Percentiles rank a stretch among this genome's conserved stretches.
Evolutionary conservation across 2,329 filamentous ascomycete genomes (phyloP).

Genomic region (Juglanconis sp.): DNA sequence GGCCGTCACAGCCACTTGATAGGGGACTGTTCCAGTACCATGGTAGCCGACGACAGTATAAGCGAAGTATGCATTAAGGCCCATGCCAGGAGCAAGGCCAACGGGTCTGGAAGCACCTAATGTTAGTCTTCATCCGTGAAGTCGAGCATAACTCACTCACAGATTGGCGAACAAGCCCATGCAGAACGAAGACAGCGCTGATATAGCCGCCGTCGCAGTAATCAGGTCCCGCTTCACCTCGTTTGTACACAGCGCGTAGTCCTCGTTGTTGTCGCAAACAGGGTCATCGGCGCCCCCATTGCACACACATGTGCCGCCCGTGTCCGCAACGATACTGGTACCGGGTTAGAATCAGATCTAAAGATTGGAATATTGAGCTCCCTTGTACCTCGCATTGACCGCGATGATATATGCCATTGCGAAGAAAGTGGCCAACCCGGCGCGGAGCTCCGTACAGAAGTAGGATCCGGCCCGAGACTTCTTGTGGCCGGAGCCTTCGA

Average conservation of each 20-base stretch:
- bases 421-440: constrained; percentile 78
- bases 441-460: constrained; percentile 82
- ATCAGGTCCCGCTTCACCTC: constrained; percentile 74
- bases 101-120: constrained; percentile 46
- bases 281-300: constrained; percentile 47
- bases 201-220: constrained; percentile 80
- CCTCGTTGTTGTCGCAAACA: constrained; percentile 50
- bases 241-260: constrained; percentile 61
- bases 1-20: constrained; percentile 73
- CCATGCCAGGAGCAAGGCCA: constrained; percentile 71
- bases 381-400: constrained; percentile 37
- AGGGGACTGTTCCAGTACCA: constrained; percentile 70
- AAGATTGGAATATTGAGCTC: neutral
- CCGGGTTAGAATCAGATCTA: constrained; percentile 5
- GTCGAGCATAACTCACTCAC: constrained; percentile 31
- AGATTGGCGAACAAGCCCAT: constrained; percentile 83
- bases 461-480: constrained; percentile 62
- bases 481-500: constrained; percentile 73
- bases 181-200: constrained; percentile 73
- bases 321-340: constrained; percentile 54
- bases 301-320: constrained; percentile 75
- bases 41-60: constrained; percentile 78
- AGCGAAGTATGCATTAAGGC: constrained; percentile 83
- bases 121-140: constrained; percentile 1
- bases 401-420: constrained; percentile 54